phyloP scores from a whole-genome alignment of 306 rosid species.

The Cotoneaster glaucophyllus region DNA sequence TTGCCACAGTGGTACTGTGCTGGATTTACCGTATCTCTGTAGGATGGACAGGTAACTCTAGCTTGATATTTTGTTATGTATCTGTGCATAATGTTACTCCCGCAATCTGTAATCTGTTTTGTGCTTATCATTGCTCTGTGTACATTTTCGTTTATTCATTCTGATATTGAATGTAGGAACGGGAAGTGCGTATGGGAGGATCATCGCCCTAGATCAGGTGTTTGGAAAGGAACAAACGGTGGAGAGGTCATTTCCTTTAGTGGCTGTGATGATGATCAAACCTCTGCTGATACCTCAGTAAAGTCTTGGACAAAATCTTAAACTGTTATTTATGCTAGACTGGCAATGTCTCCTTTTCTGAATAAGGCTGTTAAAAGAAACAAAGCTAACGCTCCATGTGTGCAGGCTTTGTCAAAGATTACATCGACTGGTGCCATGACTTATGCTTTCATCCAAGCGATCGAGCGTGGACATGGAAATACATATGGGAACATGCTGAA shows the following conservation, averaged over 20 bases:
- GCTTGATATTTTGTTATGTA: neutral
- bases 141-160: neutral
- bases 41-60: slow-evolving; percentile 29
- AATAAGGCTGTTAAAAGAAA: neutral
- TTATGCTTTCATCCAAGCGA: slow-evolving; percentile 39
- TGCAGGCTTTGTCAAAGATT: slow-evolving; percentile 30
- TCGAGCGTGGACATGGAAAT: slow-evolving; percentile 30
- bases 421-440: slow-evolving; percentile 43
- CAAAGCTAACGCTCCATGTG: neutral
- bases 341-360: neutral
- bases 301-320: neutral
- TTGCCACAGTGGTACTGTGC: slow-evolving; percentile 47
- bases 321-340: neutral
- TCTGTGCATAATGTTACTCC: neutral
- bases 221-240: slow-evolving; percentile 47
- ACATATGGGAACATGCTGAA: slow-evolving; percentile 32
- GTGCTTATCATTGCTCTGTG: neutral
- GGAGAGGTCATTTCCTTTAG: slow-evolving; percentile 49
- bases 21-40: slow-evolving; percentile 41
- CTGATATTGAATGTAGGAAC: slow-evolving; percentile 12
- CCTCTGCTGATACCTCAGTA: slow-evolving; percentile 38
- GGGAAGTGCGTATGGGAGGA: slow-evolving; percentile 47
- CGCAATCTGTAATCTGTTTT: neutral
- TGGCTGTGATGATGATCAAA: slow-evolving; percentile 47
- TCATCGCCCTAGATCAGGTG: slow-evolving; percentile 39